Evolutionary conservation across 23 red algal species (phyloP).

Genomic region (Agarophyton chilense): DNA sequence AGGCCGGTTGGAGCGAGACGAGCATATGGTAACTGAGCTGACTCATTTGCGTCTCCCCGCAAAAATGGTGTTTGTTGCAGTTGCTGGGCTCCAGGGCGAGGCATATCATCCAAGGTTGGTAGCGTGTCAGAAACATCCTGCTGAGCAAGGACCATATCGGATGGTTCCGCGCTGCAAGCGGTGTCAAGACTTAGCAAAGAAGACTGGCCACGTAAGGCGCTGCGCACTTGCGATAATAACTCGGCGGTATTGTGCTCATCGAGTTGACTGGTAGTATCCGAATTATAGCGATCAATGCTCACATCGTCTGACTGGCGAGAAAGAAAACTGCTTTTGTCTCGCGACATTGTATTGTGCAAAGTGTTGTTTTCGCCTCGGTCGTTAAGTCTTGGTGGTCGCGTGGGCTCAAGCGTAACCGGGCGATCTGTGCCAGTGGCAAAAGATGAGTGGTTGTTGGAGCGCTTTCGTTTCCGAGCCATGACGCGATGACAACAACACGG

Average conservation of each 20-base stretch:
- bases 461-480: conserved; percentile 1
- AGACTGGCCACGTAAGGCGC: conserved; percentile 25
- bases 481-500: conserved; percentile 62
- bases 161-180: not conserved
- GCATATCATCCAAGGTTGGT: not conserved
- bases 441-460: not conserved
- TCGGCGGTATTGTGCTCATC: conserved; percentile 19
- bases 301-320: conserved; percentile 39
- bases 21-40: not conserved
- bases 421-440: not conserved
- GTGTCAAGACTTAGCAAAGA: conserved; percentile 36
- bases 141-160: not conserved
- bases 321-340: conserved; percentile 36
- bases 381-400: not conserved
- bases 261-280: conserved; percentile 35
- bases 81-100: not conserved
- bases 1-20: not conserved
- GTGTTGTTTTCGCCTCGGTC: conserved; percentile 12
- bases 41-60: not conserved
- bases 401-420: not conserved
- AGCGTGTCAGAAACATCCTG: not conserved
- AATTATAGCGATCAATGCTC: conserved; percentile 12
- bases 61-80: not conserved
- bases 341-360: conserved; percentile 12
- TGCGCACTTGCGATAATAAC: conserved; percentile 28